Base-by-base conservation (phyloP, 2,329 filamentous ascomycete species). In the Colletotrichum tamarilloi region DNA sequence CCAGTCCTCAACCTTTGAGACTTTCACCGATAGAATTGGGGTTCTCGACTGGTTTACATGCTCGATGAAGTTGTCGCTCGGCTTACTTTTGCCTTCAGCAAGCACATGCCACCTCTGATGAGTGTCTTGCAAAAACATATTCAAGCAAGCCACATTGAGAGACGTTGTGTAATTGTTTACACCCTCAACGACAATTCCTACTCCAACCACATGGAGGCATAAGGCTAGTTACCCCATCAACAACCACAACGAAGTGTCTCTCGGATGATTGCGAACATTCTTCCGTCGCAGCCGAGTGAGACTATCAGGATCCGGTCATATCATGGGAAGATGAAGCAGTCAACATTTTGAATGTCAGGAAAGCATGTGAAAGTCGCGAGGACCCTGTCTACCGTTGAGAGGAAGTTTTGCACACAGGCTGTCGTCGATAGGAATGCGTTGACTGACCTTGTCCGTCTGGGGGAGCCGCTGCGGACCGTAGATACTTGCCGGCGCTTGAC, bases 191-290 rank as follows among this genome's bases (percentile, higher is more conserved):
- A 46, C 19, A 7, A 46, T 8, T 19, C 42, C 3, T 19, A 46
- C 42, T 46, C 42, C 42, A n/a, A 46, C 46, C 14, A 26, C 5
- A 8, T 12, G 6, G 6, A 12, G 30, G 28, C 62, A 22, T 12
- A 63, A 24, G 42, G n/a, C 46, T 19, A 30, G 24, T n/a, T n/a
- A 30, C 26, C 32, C 2, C 32, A 5, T 46, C 32, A 46, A 46
- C 2, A 16, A 16, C 5, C 19, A 55, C 22, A 22, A 14, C 52
- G 22, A 24, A 28, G 14, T 55, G 26, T 55, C 9, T 46, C 16
- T 42, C 24, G 19, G 26, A 65, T n/a, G 3, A 16, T 52, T 57
- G 62, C 62, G 62, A 65, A 19, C 62, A 63, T 63, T 63, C 62
- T 24, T 1, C 14, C 5, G 16, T n/a, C n/a, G n/a, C n/a, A 28